Conservation (phyloP, 345 rosid species). For the Lepidium aucheri region DNA sequence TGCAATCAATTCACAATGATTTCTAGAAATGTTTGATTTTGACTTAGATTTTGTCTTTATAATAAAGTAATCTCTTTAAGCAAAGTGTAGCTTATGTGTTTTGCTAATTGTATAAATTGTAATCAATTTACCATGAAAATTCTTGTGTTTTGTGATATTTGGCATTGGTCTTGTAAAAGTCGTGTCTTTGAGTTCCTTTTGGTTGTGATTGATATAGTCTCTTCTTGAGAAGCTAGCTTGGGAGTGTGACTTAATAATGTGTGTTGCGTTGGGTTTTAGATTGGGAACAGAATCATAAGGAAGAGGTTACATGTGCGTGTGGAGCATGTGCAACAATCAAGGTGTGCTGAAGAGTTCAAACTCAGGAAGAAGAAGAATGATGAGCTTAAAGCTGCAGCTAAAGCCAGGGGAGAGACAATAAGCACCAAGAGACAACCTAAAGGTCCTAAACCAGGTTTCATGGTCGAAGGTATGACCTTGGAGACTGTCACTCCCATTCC, state of each 20-base stretch:
- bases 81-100: not conserved
- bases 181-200: not conserved
- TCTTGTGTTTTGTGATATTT: not conserved
- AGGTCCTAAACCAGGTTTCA: conserved; percentile 77
- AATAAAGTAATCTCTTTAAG: not conserved
- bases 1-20: not conserved
- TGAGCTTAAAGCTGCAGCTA: conserved; percentile 57
- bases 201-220: not conserved
- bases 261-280: conserved; percentile 19
- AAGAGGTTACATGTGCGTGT: conserved; percentile 75
- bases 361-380: conserved; percentile 50
- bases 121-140: not conserved
- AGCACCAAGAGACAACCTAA: conserved; percentile 69
- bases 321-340: conserved; percentile 63
- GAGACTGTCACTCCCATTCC: conserved; percentile 81
- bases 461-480: conserved; percentile 65
- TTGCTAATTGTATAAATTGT: not conserved
- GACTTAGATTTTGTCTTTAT: not conserved
- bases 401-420: conserved; percentile 52
- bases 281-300: conserved; percentile 57
- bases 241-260: not conserved
- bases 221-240: not conserved
- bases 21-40: not conserved
- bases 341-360: conserved; percentile 59
- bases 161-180: not conserved